A percentile compares a stretch with the other conserved stretches of the same genome.
These are phyloP conservation scores for Penicillium argentinense DNA, from an alignment of 495 filamentous ascomycete genomes.

Conservation along the genomic window DNA sequence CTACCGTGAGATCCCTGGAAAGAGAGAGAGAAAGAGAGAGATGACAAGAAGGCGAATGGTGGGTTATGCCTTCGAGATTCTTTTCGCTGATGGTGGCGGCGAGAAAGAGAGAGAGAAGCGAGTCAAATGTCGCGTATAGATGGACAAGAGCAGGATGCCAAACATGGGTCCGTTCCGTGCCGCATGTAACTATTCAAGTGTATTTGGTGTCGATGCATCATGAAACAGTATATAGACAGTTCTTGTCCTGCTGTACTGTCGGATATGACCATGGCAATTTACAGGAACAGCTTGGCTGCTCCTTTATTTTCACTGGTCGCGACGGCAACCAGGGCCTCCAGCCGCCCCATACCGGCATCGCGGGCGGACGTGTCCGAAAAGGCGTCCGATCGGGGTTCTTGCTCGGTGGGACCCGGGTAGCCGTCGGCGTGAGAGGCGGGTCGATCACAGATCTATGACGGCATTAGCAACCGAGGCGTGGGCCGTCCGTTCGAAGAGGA, in stretches of 20 bases:
- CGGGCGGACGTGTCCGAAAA: slow-evolving; percentile 30
- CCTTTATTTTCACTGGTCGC: slow-evolving; percentile 79
- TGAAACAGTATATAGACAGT: no score
- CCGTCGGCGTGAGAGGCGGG: slow-evolving; percentile 35
- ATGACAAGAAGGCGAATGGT: not conserved
- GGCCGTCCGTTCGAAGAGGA: slow-evolving; percentile 29
- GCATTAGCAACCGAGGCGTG: slow-evolving; percentile 39
- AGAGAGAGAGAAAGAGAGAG: slow-evolving; percentile 8
- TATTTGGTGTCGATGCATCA: no score
- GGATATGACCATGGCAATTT: slow-evolving; percentile 14
- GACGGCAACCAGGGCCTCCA: slow-evolving; percentile 86
- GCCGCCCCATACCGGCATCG: slow-evolving; percentile 60
- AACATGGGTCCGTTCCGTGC: no score
- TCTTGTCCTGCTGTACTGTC: no score
- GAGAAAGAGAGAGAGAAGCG: no score
- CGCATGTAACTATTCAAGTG: no score
- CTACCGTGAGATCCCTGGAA: slow-evolving; percentile 8
- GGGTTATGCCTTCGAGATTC: no score
- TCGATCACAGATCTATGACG: slow-evolving; percentile 42
- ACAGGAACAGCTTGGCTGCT: slow-evolving; percentile 45
- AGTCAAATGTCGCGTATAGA: no score
- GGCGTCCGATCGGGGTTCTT: slow-evolving; percentile 32
- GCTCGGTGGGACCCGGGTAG: slow-evolving; percentile 32
- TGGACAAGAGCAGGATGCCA: no score
- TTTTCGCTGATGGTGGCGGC: no score